Evolutionary conservation across 139 green algal species (phyloP), one percentile per base, ranked within the genome.

Genomic region (Micromonas pusilla): DNA sequence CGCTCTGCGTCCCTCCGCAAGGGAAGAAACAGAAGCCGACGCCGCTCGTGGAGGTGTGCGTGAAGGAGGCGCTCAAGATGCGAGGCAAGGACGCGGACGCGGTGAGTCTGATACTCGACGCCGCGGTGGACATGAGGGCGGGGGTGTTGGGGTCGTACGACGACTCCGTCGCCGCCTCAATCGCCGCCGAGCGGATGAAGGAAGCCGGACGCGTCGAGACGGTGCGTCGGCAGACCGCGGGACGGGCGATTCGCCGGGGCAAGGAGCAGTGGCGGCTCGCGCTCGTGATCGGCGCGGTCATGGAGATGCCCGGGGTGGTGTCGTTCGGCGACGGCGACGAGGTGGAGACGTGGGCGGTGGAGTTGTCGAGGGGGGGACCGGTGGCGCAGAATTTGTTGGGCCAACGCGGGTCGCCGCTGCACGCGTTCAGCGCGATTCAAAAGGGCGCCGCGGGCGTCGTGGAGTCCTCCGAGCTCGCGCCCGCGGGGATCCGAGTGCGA

Each of bases 51-150:
- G 26, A 31, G 5, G 21, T 26, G 20, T 64, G 80, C 68, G 33
- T 85, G 9, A 52, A 26, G 34, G 23, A 66, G 26, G 26, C 66
- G 3, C 31, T 85, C 1, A 85, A 85, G 76, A 39, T 78, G 26
- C 70, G 75, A 38, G 52, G 26, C 30, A 82, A 80, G 57, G 81
- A 85, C 34, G 76, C 68, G 25, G 76, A 85, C 2, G 63, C 71
- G 2, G 80, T 80, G 19, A 65, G 23, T 9, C 74, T 66, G 1
- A 21, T 81, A 19, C 80, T 62, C 37, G 37, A 60, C 34, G 25
- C 25, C 23, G 30, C 53, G 21, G 25, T 26, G 19, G 23, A 33
- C 21, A 39, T 39, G 37, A 34, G 33, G 5, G 36, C 19, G 16
- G 19, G 36, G 23, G 6, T 75, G 23, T 34, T 64, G 25, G 3